Conservation (phyloP, 106 monocot genomes). For the Vanilla planifolia region DNA sequence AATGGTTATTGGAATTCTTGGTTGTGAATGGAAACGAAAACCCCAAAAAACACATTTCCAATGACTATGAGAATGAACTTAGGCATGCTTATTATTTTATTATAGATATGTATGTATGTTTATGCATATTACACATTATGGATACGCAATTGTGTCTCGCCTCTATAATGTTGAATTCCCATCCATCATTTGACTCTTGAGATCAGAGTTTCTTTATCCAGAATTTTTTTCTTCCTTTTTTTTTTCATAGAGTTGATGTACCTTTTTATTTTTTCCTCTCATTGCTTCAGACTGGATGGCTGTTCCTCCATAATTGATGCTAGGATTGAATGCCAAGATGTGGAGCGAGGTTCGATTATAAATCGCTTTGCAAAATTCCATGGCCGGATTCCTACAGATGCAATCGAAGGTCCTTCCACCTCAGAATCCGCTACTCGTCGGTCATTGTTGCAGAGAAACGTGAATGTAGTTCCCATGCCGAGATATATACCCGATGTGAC, state of each 20-base stretch:
- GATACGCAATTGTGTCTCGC: not conserved
- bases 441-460: constrained; percentile 17
- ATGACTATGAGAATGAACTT: no score
- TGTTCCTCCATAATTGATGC: constrained; percentile 33
- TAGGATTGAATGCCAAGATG: constrained; percentile 53
- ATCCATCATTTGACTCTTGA: not conserved
- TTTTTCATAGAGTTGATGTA: not conserved
- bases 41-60: no score
- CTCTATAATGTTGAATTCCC: not conserved
- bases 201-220: not conserved
- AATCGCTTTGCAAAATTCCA: constrained; percentile 70
- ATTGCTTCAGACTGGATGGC: constrained; percentile 34
- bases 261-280: not conserved
- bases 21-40: no score
- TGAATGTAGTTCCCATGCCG: constrained; percentile 13
- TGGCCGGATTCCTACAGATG: constrained; percentile 32
- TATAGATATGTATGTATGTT: no score
- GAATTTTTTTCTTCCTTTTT: not conserved
- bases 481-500: constrained; percentile 17
- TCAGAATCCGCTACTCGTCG: constrained; percentile 8
- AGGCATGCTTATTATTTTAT: no score
- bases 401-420: constrained; percentile 22
- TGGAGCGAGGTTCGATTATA: constrained; percentile 56
- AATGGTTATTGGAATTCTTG: no score
- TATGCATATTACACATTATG: no score